Conservation (phyloP, 208 protist species). For the Trypanosoma grayi region DNA sequence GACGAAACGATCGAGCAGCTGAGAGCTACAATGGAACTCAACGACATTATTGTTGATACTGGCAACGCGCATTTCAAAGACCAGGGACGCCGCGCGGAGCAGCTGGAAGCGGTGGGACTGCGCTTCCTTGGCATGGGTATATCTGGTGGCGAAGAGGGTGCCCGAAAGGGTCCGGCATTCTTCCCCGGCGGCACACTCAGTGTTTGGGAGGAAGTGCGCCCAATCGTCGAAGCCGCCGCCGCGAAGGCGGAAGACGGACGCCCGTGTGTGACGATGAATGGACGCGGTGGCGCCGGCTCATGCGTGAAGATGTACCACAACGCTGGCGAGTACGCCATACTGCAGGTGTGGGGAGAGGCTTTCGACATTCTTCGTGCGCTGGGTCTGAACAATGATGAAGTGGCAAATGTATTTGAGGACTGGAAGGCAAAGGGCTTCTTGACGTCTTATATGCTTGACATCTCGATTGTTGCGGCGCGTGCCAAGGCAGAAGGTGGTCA, state of each 20-base stretch:
- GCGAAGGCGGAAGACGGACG: constrained; percentile 94
- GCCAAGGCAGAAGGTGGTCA: constrained; percentile 87
- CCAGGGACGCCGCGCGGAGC: constrained; percentile 85
- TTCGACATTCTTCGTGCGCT: constrained; percentile 93
- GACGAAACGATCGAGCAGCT: constrained; percentile 94
- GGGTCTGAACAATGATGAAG: constrained; percentile 90
- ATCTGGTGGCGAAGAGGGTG: constrained; percentile 98
- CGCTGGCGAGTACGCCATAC: constrained; percentile 99
- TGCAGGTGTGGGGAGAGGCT: constrained; percentile 97
- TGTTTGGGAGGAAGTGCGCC: constrained; percentile 92
- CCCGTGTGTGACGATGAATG: constrained; percentile 95
- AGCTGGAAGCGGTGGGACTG: constrained; percentile 85
- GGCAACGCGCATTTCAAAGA: constrained; percentile 96
- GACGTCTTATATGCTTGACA: constrained; percentile 98
- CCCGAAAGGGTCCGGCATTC: constrained; percentile 97
- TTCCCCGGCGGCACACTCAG: constrained; percentile 96
- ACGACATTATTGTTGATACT: constrained; percentile 96
- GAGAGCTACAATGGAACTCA: constrained; percentile 66
- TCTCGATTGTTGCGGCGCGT: constrained; percentile 94
- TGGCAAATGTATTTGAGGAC: constrained; percentile 89
- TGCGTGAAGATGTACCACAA: constrained; percentile 99
- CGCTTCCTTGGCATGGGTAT: constrained; percentile 97
- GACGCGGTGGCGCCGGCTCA: constrained; percentile 95
- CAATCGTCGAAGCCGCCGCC: constrained; percentile 94
- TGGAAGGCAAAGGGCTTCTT: constrained; percentile 95